Evolutionary conservation across 768 basidiomycete genomes (phyloP).

Genomic region (Lactarius hatsudake): DNA sequence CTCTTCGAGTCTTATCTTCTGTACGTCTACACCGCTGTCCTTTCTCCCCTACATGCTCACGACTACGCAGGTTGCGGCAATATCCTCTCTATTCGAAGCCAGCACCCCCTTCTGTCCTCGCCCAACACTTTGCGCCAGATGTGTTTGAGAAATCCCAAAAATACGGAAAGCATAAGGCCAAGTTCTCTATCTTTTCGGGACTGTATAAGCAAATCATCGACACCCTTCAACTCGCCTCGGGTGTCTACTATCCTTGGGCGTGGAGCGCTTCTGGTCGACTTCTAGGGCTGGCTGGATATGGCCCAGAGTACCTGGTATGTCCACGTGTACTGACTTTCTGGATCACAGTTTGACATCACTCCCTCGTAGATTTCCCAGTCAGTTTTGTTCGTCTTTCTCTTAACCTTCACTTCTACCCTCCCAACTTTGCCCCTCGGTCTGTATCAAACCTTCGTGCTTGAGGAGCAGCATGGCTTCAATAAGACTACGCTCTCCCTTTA

Average conservation of each 20-base stretch:
- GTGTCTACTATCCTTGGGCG: constrained; percentile 72
- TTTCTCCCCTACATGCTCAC: background rate
- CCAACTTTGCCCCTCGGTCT: constrained; percentile 72
- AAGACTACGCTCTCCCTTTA: constrained; percentile 81
- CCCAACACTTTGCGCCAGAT: constrained; percentile 60
- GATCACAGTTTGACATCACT: background rate
- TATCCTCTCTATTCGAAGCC: constrained; percentile 80
- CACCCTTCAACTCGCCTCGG: constrained; percentile 66
- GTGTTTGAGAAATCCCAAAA: constrained; percentile 87
- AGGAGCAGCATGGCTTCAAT: constrained; percentile 96
- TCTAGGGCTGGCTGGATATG: constrained; percentile 57
- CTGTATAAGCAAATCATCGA: constrained; percentile 72
- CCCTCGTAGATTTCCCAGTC: constrained; percentile 73
- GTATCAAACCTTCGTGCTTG: constrained; percentile 91
- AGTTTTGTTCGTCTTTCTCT: constrained; percentile 66
- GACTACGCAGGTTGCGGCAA: constrained; percentile 57
- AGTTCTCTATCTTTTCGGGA: constrained; percentile 71
- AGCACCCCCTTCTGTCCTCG: constrained; percentile 67
- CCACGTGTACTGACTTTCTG: background rate
- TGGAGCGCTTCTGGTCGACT: constrained; percentile 65
- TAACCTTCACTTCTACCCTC: constrained; percentile 63
- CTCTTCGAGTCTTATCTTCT: constrained; percentile 84
- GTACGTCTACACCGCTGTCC: constrained; percentile 45
- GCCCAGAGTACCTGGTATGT: constrained; percentile 68
- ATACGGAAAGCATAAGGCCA: constrained; percentile 90